Base-by-base conservation (phyloP, 2,329 filamentous ascomycete species). In the Alternaria ethzedia region DNA sequence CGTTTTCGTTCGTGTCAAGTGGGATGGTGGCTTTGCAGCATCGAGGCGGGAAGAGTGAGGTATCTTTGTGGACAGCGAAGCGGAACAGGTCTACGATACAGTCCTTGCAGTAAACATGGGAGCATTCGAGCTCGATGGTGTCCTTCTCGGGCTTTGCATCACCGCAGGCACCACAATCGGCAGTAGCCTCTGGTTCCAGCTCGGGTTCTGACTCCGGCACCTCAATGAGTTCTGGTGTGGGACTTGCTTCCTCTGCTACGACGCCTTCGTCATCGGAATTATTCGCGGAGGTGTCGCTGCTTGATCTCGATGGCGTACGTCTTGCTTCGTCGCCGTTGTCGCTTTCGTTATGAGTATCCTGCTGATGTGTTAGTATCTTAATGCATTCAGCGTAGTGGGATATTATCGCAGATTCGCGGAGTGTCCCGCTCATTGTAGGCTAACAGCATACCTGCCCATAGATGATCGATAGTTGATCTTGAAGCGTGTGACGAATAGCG, bases 41-140 rank as follows among this genome's bases (percentile, higher is more conserved):
- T 17, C 68, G 66, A 2, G 74, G 74, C 5, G 75, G 75, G 43
- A 77, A 77, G 3, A 75, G 62, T 2, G 55, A 54, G 4, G 66
- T 62, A 32, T 75, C 41, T 12, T 43, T 43, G 41, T 43, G 41
- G 17, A 43, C n/a, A 20, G 41, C 41, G 41, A 41, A 20, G 17
- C 6, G 6, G 13, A 54, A 54, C 3, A 54, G 20, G 6, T 36
- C 30, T n/a, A 43, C 1, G 1, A 43, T 20, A 9, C 41, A 43
- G 41, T 43, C 17, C 4, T 20, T n/a, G 5, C 51, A 54, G 30
- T 54, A 54, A 1, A n/a, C 10, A 15, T 54, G 51, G 7, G 15
- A 25, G 30, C 51, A 54, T 15, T 36, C 32, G 20, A 54, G 51
- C 20, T 54, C 15, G 6, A 44, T 54, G 15, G 51, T 54, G 13